A percentile compares a stretch with the other conserved stretches of the same genome.
Conservation (phyloP, 2,329 filamentous ascomycete species). For the Hymenoscyphus scutula region DNA sequence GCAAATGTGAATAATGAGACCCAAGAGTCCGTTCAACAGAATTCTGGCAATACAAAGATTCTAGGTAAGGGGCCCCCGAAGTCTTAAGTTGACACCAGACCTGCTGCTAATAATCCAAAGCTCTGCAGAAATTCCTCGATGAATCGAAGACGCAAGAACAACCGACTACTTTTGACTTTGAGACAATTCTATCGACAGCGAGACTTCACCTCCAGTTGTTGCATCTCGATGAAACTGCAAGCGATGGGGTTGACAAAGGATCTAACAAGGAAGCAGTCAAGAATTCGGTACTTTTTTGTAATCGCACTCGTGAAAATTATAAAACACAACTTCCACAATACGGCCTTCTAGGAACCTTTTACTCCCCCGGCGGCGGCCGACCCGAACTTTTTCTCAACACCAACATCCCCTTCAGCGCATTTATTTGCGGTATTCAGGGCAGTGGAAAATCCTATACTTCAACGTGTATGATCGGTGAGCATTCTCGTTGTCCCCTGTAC, state of each 20-base stretch:
- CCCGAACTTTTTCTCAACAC: slow-evolving; percentile 3
- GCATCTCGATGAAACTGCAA: not conserved
- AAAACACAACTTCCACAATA: not conserved
- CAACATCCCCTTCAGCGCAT: slow-evolving; percentile 6
- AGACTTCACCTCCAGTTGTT: not conserved
- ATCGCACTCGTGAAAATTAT: not conserved
- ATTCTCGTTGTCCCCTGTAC: no score
- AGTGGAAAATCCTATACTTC: slow-evolving; percentile 12
- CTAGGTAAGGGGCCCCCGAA: no score
- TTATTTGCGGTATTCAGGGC: slow-evolving; percentile 11
- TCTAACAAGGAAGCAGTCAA: not conserved
- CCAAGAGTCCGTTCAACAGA: no score
- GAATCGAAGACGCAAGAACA: not conserved
- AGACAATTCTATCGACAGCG: not conserved
- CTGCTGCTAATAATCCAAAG: not conserved
- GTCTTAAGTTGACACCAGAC: no score
- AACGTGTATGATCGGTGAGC: slow-evolving; percentile 7
- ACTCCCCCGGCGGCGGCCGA: not conserved
- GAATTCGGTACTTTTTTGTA: not conserved
- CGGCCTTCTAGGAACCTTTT: not conserved
- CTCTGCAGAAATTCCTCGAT: not conserved
- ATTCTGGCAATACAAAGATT: no score
- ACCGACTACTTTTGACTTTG: not conserved
- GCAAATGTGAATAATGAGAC: no score
- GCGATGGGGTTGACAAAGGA: not conserved